Evolutionary conservation across 2,329 filamentous ascomycete genomes (phyloP), one percentile per base, ranked within the genome.

Genomic region (Pseudovirgaria hyperparasitica): DNA sequence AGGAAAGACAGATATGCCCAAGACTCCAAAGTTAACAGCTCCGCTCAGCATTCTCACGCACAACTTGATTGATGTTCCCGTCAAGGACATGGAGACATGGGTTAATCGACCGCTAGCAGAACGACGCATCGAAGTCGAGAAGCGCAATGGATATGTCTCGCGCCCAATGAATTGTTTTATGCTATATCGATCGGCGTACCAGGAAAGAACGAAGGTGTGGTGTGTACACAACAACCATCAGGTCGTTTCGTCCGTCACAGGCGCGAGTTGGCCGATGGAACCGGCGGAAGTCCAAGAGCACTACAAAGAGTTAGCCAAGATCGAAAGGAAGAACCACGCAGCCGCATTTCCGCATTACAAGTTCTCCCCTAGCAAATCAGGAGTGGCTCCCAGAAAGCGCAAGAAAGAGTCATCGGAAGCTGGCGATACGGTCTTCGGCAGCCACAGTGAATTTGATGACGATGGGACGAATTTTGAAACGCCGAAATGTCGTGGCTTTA

Each of bases 121-220:
- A 5, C 71, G 87, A 30, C 63, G 62, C 25, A 57, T 62, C 29
- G 85, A 93, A 50, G 73, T 78, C 7, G 67, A 72, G 22, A 68
- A 71, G 41, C 69, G 73, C 31, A 82, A 73, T 19, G 81, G 81
- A 15, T 85, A 86, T 49, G 70, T 96, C 40, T 84, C 87, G 43
- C 70, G 90, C 16, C 86, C 90, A 3, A 92, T 94, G 78, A 98
- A 98, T 53, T 87, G 82, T 1, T 98, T 96, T 60, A 93, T 98
- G 79, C 64, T 98, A 26, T 98, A 98, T 53, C 78, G 90, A 22
- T 93, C 90, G 39, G 82, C 84, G 5, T 94, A 82, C 48, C 82
- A 92, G 33, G 81, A 90, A 35, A 68, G 85, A 17, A 82, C 82
- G 32, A 93, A 93, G 54, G 65, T 71, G 27, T 82, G 76, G 64